A percentile compares a stretch with the other conserved stretches of the same genome.
phyloP scores from a whole-genome alignment of 371 early-diverging fungal genomes.

The Circinella umbellata region DNA sequence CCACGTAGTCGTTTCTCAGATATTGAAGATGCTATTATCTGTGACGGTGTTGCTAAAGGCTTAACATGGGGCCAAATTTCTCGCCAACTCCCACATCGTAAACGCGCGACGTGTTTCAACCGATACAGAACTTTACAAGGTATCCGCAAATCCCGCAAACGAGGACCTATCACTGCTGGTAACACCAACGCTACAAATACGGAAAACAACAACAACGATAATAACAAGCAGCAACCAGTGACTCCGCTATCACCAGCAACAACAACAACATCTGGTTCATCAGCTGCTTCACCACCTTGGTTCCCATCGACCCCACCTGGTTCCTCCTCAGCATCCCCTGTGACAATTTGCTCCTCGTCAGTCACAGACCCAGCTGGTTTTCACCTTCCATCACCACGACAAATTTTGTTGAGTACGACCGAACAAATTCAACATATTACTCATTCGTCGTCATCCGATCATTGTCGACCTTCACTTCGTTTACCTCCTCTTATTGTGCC shows the following conservation, averaged over 20 bases:
- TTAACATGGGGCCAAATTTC: conserved; percentile 59
- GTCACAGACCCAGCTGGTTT: conserved; percentile 13
- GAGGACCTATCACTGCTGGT: conserved; percentile 5
- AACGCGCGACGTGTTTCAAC: conserved; percentile 58
- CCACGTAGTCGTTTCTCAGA: conserved; percentile 56
- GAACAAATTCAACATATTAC: not conserved
- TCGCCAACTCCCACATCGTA: conserved; percentile 53
- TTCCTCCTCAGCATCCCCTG: conserved; percentile 2
- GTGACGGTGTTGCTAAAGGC: conserved; percentile 53
- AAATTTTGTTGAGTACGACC: conserved; percentile 3
- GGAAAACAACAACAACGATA: not conserved
- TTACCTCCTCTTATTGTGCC: conserved; percentile 15
- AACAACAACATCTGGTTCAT: not conserved
- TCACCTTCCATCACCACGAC: conserved; percentile 21
- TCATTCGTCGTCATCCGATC: not conserved
- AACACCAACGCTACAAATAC: not conserved
- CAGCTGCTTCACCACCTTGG: conserved; percentile 18
- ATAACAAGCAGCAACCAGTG: not conserved
- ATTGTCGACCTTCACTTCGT: not conserved
- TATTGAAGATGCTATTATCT: conserved; percentile 51
- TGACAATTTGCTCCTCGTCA: conserved; percentile 11
- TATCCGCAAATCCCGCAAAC: conserved; percentile 52
- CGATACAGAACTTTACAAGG: conserved; percentile 55
- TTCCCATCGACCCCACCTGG: conserved; percentile 17
- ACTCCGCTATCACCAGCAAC: not conserved